Conservation (phyloP, 1,284 basidiomycete species). For the Puccinia coronata region DNA sequence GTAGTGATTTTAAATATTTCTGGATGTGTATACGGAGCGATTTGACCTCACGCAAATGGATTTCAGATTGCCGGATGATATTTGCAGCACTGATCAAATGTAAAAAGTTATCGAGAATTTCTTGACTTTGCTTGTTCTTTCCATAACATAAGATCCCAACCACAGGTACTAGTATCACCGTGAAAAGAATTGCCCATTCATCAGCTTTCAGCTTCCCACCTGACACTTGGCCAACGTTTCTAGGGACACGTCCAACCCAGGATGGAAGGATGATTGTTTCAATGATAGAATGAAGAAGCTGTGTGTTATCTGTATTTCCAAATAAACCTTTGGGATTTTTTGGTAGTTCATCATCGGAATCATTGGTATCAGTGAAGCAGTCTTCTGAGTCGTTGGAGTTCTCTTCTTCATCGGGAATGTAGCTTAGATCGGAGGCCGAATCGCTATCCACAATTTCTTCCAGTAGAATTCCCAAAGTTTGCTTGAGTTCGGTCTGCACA, state of each 20-base stretch:
- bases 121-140: background rate
- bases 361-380: too few species aligned
- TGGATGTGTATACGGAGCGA: background rate
- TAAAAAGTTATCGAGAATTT: slow-evolving; percentile 26
- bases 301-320: background rate
- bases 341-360: background rate
- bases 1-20: slow-evolving; percentile 5
- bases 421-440: too few species aligned
- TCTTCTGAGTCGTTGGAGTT: too few species aligned
- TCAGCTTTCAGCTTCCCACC: slow-evolving; percentile 39
- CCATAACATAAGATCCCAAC: background rate
- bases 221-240: slow-evolving; percentile 15
- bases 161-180: slow-evolving; percentile 23
- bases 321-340: slow-evolving; percentile 7
- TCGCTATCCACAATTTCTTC: too few species aligned
- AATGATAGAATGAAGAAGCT: background rate
- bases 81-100: slow-evolving; percentile 23
- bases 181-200: slow-evolving; percentile 41
- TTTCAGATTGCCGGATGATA: slow-evolving; percentile 12
- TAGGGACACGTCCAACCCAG: slow-evolving; percentile 29
- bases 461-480: too few species aligned
- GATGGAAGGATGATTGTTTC: slow-evolving; percentile 10
- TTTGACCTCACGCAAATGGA: background rate
- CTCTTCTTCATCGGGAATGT: too few species aligned
- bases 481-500: too few species aligned